Base-by-base conservation (phyloP, 2,329 filamentous ascomycete species). In the Aspergillus sp. region DNA sequence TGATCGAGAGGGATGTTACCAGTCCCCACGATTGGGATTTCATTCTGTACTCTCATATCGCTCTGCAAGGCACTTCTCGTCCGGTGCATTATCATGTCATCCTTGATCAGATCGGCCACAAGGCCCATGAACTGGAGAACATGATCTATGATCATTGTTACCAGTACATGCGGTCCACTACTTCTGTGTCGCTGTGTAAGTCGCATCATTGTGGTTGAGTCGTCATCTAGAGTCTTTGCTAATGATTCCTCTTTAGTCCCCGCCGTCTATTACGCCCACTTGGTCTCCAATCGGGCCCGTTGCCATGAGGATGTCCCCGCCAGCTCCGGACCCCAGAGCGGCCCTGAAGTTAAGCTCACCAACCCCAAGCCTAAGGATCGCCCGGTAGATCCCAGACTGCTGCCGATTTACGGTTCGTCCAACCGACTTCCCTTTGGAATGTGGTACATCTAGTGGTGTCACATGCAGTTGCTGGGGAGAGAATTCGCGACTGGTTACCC, bases 101-200 rank as follows among this genome's bases (percentile, higher is more conserved):
- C 19, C 68, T 88, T 44, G 94, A 99, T 66, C 91, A 97, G 69
- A 83, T 87, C 48, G 77, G 81, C 1, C 81, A 89, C 63, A 70
- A 79, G 1, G 79, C 87, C 0, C 85, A 89, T 40, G 80, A 87
- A 2, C 78, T 99, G 0, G 89, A 96, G 64, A 86, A 87, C 51
- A 88, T 97, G 82, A 88, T 97, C 19, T 97, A 97, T 64, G 88
- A 96, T 60, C 91, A 97, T 58, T 96, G 88, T 42, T 99, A 96
- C 71, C 91, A 96, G 51, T 99, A 96, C 66, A 87, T 88, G 50
- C 85, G 94, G 14, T 94, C 92, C 0, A 97, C 92, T 0, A 97
- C 93, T 0, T 91, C 94, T 0, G 92, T 99, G 0, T 97, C 92
- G 0, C 73, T 94, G 0, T 89, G 71, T 72, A 66, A 61, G 69